These are phyloP conservation scores for Hymenoscyphus fructigenus DNA, from an alignment of 2,329 filamentous ascomycete genomes.

Conservation along the genomic window DNA sequence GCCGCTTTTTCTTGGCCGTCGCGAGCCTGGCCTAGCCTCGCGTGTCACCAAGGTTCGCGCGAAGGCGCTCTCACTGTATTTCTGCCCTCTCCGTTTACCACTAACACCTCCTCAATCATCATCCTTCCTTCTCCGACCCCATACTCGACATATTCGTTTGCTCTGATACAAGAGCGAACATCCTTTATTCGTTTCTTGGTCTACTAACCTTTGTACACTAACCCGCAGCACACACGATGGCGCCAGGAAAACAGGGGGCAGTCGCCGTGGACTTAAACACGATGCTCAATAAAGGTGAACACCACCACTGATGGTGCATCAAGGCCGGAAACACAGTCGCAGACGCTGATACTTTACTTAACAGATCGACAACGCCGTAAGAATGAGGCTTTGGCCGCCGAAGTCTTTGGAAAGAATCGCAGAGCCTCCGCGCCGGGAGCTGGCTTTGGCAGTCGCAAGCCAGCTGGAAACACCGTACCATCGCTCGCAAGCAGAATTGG, in stretches of 20 bases:
- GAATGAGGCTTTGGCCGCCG: slow-evolving; percentile 68
- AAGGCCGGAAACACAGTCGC: background rate
- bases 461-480: slow-evolving; percentile 40
- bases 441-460: slow-evolving; percentile 44
- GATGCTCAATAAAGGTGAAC: slow-evolving; percentile 36
- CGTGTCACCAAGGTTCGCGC: background rate
- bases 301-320: background rate
- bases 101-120: background rate
- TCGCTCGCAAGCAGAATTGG: slow-evolving; percentile 71
- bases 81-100: background rate
- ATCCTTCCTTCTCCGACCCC: background rate
- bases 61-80: background rate
- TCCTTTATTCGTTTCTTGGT: background rate
- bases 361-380: slow-evolving; percentile 63
- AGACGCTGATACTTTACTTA: slow-evolving; percentile 16
- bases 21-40: background rate
- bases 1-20: background rate
- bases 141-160: background rate
- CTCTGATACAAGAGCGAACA: background rate
- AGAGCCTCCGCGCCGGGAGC: slow-evolving; percentile 57
- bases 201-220: slow-evolving; percentile 22
- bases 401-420: slow-evolving; percentile 64
- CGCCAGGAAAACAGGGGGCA: slow-evolving; percentile 27
- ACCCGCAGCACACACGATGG: slow-evolving; percentile 30
- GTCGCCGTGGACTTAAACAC: slow-evolving; percentile 35